Evolutionary conservation across 1,284 basidiomycete species (phyloP).

Genomic region (Irpex lacteus): DNA sequence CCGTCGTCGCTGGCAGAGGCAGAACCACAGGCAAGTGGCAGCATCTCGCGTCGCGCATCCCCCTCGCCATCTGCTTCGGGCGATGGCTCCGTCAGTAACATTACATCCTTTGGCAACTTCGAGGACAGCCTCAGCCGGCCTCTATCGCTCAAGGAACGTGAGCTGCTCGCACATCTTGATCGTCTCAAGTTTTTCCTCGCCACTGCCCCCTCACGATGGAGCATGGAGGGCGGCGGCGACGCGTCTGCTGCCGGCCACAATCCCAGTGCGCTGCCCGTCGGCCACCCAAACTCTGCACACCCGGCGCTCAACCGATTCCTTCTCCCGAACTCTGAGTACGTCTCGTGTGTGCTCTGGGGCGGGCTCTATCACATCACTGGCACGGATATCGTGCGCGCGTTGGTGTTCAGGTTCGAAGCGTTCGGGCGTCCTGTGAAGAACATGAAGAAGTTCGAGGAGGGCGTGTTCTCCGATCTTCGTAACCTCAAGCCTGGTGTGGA

Average conservation of each 20-base stretch:
- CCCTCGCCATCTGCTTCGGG: background rate
- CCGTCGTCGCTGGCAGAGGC: slow-evolving; percentile 9
- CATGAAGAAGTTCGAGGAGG: slow-evolving; percentile 92
- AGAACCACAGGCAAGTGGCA: slow-evolving; percentile 8
- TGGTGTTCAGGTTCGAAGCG: slow-evolving; percentile 88
- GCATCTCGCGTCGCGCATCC: background rate
- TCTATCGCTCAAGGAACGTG: slow-evolving; percentile 60
- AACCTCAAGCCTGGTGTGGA: slow-evolving; percentile 91
- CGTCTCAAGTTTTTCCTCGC: slow-evolving; percentile 85
- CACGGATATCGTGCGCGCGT: slow-evolving; percentile 84
- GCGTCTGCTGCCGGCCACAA: slow-evolving; percentile 17
- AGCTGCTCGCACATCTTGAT: slow-evolving; percentile 69
- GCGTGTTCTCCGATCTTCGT: slow-evolving; percentile 86
- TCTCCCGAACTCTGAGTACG: slow-evolving; percentile 82
- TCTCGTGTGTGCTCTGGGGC: slow-evolving; percentile 88
- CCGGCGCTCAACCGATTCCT: slow-evolving; percentile 81
- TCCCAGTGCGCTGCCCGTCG: slow-evolving; percentile 25
- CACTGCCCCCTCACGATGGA: slow-evolving; percentile 77
- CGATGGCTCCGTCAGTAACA: slow-evolving; percentile 20
- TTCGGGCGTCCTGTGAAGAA: slow-evolving; percentile 80
- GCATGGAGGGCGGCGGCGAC: slow-evolving; percentile 29
- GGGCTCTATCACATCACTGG: slow-evolving; percentile 90
- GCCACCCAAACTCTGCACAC: slow-evolving; percentile 44
- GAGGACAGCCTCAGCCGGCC: slow-evolving; percentile 48
- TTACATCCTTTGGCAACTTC: slow-evolving; percentile 31